Conservation (phyloP, 768 basidiomycete genomes). For the Termitomyces sp. region DNA sequence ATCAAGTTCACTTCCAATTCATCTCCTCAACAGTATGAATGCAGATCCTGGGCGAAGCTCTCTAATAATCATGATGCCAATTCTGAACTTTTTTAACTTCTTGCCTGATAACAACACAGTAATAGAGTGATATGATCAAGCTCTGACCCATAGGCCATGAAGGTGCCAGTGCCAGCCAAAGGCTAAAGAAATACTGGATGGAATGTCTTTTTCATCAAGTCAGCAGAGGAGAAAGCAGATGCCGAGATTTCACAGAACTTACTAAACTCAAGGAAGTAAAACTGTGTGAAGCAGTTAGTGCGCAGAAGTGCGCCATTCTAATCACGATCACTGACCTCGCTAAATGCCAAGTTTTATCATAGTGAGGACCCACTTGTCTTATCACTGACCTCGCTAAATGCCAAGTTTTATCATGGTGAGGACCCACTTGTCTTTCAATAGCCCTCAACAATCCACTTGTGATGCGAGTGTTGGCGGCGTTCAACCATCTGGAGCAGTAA, state of each 20-base stretch:
- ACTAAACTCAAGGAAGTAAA: not conserved
- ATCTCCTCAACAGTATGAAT: not conserved
- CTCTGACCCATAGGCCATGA: not conserved
- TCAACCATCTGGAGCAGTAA: not conserved
- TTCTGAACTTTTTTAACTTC: not conserved
- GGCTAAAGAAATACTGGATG: not conserved
- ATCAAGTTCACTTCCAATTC: too few species aligned
- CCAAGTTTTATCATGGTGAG: too few species aligned
- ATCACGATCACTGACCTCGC: not conserved
- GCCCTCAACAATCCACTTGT: not conserved
- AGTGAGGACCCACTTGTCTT: too few species aligned
- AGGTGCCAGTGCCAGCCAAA: not conserved
- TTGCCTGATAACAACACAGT: not conserved
- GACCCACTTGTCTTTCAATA: not conserved
- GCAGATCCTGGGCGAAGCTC: not conserved
- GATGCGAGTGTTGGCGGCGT: not conserved
- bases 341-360: too few species aligned
- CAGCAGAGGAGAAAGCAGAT: not conserved
- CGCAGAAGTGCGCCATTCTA: not conserved
- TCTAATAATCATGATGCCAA: too few species aligned
- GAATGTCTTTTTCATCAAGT: not conserved
- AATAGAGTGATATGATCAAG: not conserved
- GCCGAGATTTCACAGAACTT: not conserved
- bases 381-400: not conserved
- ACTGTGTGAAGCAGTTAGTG: not conserved